These are phyloP conservation scores for Avena eriantha DNA, from an alignment of 176 grass and related monocot species.

Conservation along the genomic window DNA sequence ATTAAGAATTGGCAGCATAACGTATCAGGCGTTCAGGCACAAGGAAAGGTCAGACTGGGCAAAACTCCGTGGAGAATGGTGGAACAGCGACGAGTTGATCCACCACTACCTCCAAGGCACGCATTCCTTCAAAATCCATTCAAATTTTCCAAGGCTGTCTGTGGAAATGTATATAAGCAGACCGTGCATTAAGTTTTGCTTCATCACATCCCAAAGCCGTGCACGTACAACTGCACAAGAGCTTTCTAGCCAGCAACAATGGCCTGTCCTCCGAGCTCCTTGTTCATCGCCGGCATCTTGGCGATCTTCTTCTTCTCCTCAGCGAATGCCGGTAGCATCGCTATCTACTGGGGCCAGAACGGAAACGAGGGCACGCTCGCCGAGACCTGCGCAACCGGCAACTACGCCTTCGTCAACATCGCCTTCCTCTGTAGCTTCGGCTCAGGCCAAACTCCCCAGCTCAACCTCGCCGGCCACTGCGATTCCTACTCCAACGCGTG, in stretches of 20 bases:
- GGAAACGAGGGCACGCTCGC: constrained; percentile 62
- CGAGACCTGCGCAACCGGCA: constrained; percentile 56
- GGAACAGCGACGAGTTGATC: background rate
- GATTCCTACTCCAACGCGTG: constrained; percentile 56
- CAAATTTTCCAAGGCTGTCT: background rate
- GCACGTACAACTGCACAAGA: background rate
- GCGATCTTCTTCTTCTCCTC: constrained; percentile 17
- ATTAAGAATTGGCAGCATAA: background rate
- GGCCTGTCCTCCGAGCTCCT: background rate
- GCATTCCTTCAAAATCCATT: background rate
- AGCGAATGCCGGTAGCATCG: background rate
- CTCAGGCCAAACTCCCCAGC: constrained; percentile 47
- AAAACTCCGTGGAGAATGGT: constrained; percentile 9
- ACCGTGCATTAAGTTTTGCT: background rate
- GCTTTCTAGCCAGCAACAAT: background rate
- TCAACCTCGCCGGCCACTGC: constrained; percentile 72
- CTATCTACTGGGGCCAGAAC: constrained; percentile 68
- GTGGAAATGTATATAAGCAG: background rate
- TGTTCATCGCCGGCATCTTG: background rate
- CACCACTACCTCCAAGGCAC: background rate
- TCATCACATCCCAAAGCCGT: background rate
- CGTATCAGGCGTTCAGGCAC: background rate
- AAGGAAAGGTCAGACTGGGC: background rate
- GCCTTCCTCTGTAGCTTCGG: constrained; percentile 77
- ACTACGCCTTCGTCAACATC: constrained; percentile 59